phyloP scores from a whole-genome alignment of 805 yeast genomes.

The Pichia membranifaciens region DNA sequence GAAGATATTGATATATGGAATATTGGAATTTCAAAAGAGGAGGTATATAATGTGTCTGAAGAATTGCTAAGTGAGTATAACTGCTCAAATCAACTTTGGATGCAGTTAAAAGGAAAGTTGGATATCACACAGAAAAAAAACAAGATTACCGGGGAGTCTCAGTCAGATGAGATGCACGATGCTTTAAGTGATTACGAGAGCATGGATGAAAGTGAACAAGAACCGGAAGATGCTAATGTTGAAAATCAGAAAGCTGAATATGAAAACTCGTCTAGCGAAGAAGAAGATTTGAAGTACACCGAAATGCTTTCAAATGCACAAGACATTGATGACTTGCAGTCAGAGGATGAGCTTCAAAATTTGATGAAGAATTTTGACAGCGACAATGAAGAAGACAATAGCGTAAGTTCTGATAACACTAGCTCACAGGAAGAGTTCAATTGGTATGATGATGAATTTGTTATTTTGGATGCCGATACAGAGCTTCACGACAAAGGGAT shows the following conservation, averaged over 20 bases:
- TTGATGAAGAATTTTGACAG: background rate
- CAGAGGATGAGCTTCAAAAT: constrained; percentile 2
- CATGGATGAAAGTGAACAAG: constrained; percentile 32
- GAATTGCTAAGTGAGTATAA: constrained; percentile 5
- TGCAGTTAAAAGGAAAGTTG: background rate
- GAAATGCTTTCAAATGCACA: background rate
- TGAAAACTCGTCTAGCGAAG: background rate
- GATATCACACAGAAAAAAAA: background rate
- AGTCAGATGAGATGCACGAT: too few species aligned
- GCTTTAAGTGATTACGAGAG: constrained; percentile 36
- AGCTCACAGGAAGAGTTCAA: background rate
- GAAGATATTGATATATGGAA: constrained; percentile 1
- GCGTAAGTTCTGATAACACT: background rate
- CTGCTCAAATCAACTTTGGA: background rate
- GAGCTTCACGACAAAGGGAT: background rate
- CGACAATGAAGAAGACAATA: background rate
- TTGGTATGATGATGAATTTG: constrained; percentile 7
- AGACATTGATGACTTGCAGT: constrained; percentile 9
- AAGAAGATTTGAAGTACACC: background rate
- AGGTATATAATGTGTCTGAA: constrained; percentile 6
- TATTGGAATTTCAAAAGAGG: constrained; percentile 5
- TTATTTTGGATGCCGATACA: background rate
- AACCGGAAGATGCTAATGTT: constrained; percentile 28
- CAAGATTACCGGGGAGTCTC: too few species aligned
- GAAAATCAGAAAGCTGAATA: constrained; percentile 32